These are phyloP conservation scores for Tuber umbilicatum DNA, from an alignment of 495 filamentous ascomycete species.

Conservation along the genomic window DNA sequence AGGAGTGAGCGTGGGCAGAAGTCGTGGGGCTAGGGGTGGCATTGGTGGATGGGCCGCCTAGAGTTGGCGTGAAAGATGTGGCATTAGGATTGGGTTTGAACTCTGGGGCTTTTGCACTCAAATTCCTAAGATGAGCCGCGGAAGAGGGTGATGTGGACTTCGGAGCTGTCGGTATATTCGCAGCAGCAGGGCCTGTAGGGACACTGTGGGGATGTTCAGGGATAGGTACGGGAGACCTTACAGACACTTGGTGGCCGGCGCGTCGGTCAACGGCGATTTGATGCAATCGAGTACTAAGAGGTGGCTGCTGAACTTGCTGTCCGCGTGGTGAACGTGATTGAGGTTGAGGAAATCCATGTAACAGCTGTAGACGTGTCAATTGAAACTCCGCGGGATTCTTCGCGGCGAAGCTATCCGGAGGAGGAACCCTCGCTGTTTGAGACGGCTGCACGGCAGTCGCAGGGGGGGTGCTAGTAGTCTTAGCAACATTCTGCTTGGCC, in stretches of 20 bases:
- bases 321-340: constrained; percentile 9
- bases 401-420: constrained; percentile 37
- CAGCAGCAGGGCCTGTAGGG: constrained; percentile 39
- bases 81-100: constrained; percentile 67
- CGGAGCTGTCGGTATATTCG: constrained; percentile 25
- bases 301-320: constrained; percentile 18
- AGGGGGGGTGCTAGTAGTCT: constrained; percentile 47
- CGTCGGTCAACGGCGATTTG: constrained; percentile 27
- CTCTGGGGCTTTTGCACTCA: constrained; percentile 62
- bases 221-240: constrained; percentile 35
- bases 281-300: constrained; percentile 22
- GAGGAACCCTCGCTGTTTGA: constrained; percentile 25
- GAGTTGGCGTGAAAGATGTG: constrained; percentile 56
- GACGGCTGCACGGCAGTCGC: constrained; percentile 36
- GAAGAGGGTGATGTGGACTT: constrained; percentile 32
- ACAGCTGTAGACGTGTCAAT: constrained; percentile 23
- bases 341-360: constrained; percentile 20
- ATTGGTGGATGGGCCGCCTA: constrained; percentile 46
- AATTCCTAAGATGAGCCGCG: constrained; percentile 48
- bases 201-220: constrained; percentile 35
- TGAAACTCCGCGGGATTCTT: constrained; percentile 36
- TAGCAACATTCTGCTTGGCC: constrained; percentile 61
- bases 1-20: constrained; percentile 48
- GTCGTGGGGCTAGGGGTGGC: constrained; percentile 50
- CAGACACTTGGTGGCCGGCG: constrained; percentile 28